Evolutionary conservation across 139 green algal genomes (phyloP).

Genomic region (Volvox africanus): DNA sequence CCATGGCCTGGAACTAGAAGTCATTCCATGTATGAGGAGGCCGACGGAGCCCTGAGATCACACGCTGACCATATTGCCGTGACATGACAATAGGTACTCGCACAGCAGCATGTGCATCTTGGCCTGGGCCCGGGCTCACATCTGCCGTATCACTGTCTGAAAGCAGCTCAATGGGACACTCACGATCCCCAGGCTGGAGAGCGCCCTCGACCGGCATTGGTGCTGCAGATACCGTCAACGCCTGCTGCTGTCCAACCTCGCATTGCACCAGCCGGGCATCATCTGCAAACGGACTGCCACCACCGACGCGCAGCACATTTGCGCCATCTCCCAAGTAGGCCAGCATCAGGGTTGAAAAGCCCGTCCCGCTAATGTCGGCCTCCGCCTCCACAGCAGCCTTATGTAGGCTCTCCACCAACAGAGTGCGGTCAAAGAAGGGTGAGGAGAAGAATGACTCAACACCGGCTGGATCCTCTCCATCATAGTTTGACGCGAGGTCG

Average conservation of each 20-base stretch:
- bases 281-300: too few relatives aligned
- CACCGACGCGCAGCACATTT: too few relatives aligned
- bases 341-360: neutral
- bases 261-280: neutral
- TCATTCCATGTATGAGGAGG: neutral
- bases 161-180: constrained; percentile 16
- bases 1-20: neutral
- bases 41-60: neutral
- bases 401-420: neutral
- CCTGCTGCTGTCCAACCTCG: neutral
- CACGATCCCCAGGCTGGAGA: neutral
- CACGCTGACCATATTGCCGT: neutral
- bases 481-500: constrained; percentile 1
- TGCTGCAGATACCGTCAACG: neutral
- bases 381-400: neutral
- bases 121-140: neutral
- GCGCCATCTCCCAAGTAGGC: too few relatives aligned
- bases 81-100: neutral
- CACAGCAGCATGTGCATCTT: too few relatives aligned
- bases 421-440: constrained; percentile 24
- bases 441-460: constrained; percentile 25
- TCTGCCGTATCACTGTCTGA: neutral
- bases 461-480: neutral
- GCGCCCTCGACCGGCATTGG: neutral
- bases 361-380: neutral